These are phyloP conservation scores for Ogataea ganodermae DNA, from an alignment of 805 yeast species.

Conservation along the genomic window DNA sequence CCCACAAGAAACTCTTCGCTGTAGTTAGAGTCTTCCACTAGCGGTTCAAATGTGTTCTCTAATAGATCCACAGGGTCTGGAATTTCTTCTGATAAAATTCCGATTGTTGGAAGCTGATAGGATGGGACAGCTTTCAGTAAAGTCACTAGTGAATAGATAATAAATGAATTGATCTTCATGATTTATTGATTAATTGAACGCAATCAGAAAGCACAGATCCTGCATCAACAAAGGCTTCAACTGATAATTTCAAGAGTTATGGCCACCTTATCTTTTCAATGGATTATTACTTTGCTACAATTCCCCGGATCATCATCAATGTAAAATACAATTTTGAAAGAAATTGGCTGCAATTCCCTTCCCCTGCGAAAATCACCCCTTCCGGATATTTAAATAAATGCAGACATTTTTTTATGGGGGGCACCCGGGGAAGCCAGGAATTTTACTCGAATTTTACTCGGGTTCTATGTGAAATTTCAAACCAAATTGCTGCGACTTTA, in stretches of 20 bases:
- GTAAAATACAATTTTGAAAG: neutral
- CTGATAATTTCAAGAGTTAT: no score
- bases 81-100: no score
- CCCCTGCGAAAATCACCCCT: slow-evolving; percentile 8
- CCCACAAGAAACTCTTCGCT: slow-evolving; percentile 9
- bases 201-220: neutral
- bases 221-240: no score
- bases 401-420: neutral
- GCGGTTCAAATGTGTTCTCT: neutral
- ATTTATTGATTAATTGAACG: neutral
- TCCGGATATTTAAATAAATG: neutral
- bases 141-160: neutral
- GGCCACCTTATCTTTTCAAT: neutral
- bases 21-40: neutral
- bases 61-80: neutral
- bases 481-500: neutral
- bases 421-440: neutral
- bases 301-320: neutral
- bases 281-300: neutral
- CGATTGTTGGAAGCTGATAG: neutral
- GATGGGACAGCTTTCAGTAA: neutral
- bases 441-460: neutral
- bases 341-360: neutral
- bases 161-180: neutral
- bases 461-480: neutral